phyloP scores from a whole-genome alignment of 176 grass and related monocot species.

The Aegilops sharonensis region DNA sequence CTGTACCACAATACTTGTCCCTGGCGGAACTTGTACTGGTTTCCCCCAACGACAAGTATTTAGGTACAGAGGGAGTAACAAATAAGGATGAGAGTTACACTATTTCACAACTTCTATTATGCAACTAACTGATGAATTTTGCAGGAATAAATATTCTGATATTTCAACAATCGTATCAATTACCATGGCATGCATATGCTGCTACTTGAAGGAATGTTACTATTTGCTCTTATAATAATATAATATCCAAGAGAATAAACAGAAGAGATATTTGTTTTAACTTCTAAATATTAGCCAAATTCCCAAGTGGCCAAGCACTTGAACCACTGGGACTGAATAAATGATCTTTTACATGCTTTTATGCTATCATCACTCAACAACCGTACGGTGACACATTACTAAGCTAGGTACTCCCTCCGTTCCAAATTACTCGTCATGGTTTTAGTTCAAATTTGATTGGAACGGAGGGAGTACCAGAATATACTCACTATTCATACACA shows the following conservation, averaged over 20 bases:
- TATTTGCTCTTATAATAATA: not conserved
- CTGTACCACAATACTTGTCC: too few relatives aligned
- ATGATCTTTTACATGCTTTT: not conserved
- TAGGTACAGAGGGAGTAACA: too few relatives aligned
- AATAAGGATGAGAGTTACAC: too few relatives aligned
- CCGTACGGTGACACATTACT: not conserved
- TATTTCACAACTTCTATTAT: too few relatives aligned
- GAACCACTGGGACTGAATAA: not conserved
- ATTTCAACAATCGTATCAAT: not conserved
- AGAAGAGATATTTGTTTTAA: not conserved
- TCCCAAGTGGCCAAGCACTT: not conserved
- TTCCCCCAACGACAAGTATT: too few relatives aligned
- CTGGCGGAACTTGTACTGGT: too few relatives aligned
- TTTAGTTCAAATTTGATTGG: too few relatives aligned
- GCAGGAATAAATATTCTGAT: not conserved
- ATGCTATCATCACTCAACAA: not conserved
- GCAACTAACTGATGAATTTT: not conserved
- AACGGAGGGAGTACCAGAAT: not conserved
- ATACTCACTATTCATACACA: not conserved
- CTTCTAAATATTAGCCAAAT: not conserved
- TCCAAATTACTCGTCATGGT: too few relatives aligned
- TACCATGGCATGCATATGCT: not conserved
- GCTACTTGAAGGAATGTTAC: not conserved
- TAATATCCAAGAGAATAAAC: slow-evolving; percentile 2
- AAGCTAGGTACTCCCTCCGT: too few relatives aligned